Evolutionary conservation across 441 rosid genomes (phyloP).

Genomic region (Jatropha podagrica): DNA sequence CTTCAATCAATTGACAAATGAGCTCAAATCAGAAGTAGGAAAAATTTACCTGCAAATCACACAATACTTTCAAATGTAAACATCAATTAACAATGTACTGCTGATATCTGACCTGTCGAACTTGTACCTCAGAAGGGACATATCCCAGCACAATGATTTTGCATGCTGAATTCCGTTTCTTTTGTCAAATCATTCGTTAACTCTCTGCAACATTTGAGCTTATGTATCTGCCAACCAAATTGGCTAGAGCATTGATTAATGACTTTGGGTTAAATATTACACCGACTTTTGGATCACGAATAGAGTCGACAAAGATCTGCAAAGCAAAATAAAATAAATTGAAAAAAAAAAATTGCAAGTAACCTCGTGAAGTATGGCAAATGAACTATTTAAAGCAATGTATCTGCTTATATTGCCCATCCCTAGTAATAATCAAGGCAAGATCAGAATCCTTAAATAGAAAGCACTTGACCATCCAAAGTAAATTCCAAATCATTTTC

Average conservation of each 20-base stretch:
- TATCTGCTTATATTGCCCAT: neutral
- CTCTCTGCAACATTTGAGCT: conserved; percentile 14
- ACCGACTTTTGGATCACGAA: conserved; percentile 65
- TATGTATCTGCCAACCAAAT: conserved; percentile 40
- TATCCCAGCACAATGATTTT: neutral
- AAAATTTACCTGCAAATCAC: neutral
- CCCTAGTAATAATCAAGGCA: neutral
- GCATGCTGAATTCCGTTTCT: neutral
- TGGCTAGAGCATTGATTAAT: conserved; percentile 57
- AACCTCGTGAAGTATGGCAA: neutral
- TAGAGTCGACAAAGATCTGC: conserved; percentile 68
- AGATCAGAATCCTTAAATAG: neutral
- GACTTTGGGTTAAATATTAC: conserved; percentile 65
- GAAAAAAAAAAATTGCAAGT: neutral
- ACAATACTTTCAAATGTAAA: neutral
- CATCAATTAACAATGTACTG: neutral
- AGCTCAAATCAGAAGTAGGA: neutral
- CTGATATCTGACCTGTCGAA: neutral
- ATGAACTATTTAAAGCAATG: neutral
- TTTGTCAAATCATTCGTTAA: neutral
- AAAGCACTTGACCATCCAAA: neutral
- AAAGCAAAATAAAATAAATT: neutral
- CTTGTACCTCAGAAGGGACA: conserved; percentile 17
- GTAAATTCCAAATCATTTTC: neutral
- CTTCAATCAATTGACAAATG: neutral